A percentile compares a stretch with the other conserved stretches of the same genome.
These are phyloP conservation scores for Gremmenia infestans DNA, from an alignment of 2,329 filamentous ascomycete genomes.

Conservation along the genomic window DNA sequence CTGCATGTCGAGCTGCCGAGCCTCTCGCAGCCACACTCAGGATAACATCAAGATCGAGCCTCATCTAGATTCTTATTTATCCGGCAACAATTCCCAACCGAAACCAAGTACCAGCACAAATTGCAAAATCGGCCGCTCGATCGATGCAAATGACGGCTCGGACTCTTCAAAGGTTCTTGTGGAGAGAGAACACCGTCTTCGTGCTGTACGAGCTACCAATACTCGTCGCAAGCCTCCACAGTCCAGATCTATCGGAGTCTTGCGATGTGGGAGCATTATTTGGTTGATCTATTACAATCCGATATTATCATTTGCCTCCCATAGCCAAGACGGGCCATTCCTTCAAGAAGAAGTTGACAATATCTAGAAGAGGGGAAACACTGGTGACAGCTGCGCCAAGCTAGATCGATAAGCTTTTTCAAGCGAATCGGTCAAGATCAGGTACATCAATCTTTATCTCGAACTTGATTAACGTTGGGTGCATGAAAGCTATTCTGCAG, in stretches of 20 bases:
- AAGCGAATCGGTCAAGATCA: not conserved
- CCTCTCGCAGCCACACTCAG: not conserved
- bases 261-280: not conserved
- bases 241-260: not conserved
- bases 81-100: not conserved
- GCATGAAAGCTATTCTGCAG: not conserved
- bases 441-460: not conserved
- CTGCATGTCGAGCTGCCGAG: not conserved
- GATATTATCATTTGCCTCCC: not conserved
- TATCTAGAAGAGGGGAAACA: not conserved
- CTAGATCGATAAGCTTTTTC: not conserved
- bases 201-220: not conserved
- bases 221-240: not conserved
- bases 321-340: slow-evolving; percentile 4
- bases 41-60: not conserved
- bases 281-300: too few relatives aligned
- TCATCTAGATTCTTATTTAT: not conserved
- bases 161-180: not conserved
- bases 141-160: not conserved
- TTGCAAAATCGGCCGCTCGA: not conserved
- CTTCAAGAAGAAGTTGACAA: slow-evolving; percentile 7
- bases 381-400: not conserved
- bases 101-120: not conserved
- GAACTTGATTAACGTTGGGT: not conserved
- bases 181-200: not conserved